Evolutionary conservation across 2,329 filamentous ascomycete genomes (phyloP).

Genomic region (Phialophora expanda): DNA sequence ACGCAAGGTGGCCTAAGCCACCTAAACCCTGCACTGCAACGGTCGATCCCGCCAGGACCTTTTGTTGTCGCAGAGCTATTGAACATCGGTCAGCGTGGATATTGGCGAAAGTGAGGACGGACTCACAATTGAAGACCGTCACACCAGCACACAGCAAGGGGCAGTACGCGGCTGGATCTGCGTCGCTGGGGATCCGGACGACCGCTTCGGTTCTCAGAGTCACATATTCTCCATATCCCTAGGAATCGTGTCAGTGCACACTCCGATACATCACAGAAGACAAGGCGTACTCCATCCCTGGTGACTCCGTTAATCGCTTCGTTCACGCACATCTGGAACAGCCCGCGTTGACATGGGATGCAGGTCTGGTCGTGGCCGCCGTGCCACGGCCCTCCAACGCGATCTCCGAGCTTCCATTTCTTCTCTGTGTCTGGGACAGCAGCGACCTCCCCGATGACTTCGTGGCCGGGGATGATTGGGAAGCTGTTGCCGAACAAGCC

Average conservation of each 20-base stretch:
- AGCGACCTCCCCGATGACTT: slow-evolving; percentile 71
- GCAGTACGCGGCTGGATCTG: slow-evolving; percentile 54
- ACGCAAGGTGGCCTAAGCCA: slow-evolving; percentile 58
- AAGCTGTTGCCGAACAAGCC: slow-evolving; percentile 62
- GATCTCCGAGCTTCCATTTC: slow-evolving; percentile 66
- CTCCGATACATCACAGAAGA: not conserved
- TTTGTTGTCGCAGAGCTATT: slow-evolving; percentile 54
- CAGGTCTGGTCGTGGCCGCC: slow-evolving; percentile 64
- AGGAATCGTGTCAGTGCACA: not conserved
- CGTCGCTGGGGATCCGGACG: slow-evolving; percentile 54
- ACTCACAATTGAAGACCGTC: slow-evolving; percentile 56
- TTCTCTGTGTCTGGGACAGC: slow-evolving; percentile 63
- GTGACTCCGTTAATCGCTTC: slow-evolving; percentile 68
- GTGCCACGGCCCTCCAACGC: slow-evolving; percentile 72
- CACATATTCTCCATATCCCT: slow-evolving; percentile 59
- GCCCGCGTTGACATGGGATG: slow-evolving; percentile 64
- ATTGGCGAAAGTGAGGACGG: not conserved
- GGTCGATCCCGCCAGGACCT: slow-evolving; percentile 51
- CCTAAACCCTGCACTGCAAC: slow-evolving; percentile 61
- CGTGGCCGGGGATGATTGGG: slow-evolving; percentile 71
- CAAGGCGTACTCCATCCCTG: slow-evolving; percentile 56
- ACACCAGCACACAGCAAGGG: slow-evolving; percentile 59
- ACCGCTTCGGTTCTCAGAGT: slow-evolving; percentile 47
- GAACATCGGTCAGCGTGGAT: not conserved
- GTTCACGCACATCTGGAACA: slow-evolving; percentile 73